Evolutionary conservation across 179 eudicot genomes (phyloP).

Genomic region (Spinacia oleracea): DNA sequence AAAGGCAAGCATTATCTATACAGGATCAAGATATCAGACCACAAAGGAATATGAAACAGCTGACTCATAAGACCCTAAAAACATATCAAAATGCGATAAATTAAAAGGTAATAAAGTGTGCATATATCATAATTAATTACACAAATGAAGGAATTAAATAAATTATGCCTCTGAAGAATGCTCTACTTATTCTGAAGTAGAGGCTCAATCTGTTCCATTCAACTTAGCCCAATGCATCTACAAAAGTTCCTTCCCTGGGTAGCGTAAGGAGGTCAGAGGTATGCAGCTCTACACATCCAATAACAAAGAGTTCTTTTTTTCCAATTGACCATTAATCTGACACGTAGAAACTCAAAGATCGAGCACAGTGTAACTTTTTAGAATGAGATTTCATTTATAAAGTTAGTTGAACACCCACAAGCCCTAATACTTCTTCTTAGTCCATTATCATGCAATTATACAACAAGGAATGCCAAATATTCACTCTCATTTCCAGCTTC

Average conservation of each 20-base stretch:
- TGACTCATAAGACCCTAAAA: background rate
- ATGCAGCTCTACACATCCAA: no score
- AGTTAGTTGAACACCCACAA: background rate
- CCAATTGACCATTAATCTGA: background rate
- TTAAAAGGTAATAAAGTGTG: background rate
- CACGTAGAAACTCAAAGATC: background rate
- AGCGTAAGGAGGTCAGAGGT: background rate
- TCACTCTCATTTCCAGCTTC: background rate
- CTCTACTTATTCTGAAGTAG: background rate
- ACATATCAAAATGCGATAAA: background rate
- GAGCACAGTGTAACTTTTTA: background rate
- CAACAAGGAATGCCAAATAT: background rate
- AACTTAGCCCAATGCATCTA: background rate
- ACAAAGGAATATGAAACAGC: background rate
- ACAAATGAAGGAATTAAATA: background rate
- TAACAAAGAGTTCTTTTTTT: background rate
- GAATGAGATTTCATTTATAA: background rate
- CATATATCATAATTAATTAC: background rate
- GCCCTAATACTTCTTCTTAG: background rate
- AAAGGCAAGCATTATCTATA: conserved; percentile 5
- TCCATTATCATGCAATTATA: background rate
- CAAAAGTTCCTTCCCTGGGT: background rate
- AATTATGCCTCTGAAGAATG: background rate
- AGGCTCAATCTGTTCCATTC: background rate
- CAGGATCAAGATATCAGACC: background rate